Evolutionary conservation across 1,284 basidiomycete species (phyloP).

Genomic region (Omphalotus olearius): DNA sequence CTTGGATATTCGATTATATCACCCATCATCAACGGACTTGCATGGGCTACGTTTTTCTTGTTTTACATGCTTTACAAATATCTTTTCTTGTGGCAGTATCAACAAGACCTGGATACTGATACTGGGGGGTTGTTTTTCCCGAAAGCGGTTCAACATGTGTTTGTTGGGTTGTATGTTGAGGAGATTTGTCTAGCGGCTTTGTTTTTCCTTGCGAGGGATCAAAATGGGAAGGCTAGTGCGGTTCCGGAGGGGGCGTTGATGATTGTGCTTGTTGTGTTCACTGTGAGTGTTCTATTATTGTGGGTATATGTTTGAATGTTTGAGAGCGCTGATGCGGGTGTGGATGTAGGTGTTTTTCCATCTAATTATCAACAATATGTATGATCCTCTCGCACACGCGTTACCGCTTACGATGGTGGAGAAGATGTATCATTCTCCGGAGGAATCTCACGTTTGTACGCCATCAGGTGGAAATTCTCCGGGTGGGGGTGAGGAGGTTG

Average conservation of each 20-base stretch:
- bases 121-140: constrained; percentile 97
- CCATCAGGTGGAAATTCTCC: background rate
- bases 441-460: background rate
- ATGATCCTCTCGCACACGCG: constrained; percentile 56
- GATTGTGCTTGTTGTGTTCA: constrained; percentile 79
- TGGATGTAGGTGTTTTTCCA: constrained; percentile 59
- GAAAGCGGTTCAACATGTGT: constrained; percentile 88
- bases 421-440: constrained; percentile 38
- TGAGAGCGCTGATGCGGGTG: background rate
- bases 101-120: constrained; percentile 71
- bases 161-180: constrained; percentile 89
- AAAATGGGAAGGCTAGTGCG: constrained; percentile 47
- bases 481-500: background rate
- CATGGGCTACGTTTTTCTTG: constrained; percentile 77
- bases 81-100: constrained; percentile 78
- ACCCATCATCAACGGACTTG: constrained; percentile 92
- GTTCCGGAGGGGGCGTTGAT: constrained; percentile 77
- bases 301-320: constrained; percentile 14
- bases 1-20: constrained; percentile 88
- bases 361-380: constrained; percentile 63
- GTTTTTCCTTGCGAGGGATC: constrained; percentile 80
- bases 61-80: constrained; percentile 91
- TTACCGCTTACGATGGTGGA: constrained; percentile 80
- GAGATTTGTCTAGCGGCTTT: constrained; percentile 79
- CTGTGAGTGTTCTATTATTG: constrained; percentile 43